These are phyloP conservation scores for Volvariella surrecta DNA, from an alignment of 1,284 basidiomycete species.

Conservation along the genomic window DNA sequence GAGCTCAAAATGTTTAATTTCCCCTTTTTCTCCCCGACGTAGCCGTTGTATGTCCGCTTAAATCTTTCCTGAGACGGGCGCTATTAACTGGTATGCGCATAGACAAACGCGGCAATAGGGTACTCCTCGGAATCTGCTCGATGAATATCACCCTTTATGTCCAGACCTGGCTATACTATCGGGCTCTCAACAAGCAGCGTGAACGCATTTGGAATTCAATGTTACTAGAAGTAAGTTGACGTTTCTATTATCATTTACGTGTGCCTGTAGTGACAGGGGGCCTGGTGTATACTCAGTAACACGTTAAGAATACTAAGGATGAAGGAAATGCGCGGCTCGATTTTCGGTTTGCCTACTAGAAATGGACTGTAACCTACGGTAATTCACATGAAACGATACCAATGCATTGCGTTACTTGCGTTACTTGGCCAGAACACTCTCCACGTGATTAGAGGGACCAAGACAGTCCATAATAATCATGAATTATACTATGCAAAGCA, in stretches of 20 bases:
- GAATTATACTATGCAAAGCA: not conserved
- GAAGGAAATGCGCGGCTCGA: constrained; percentile 48
- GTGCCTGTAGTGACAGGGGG: no score
- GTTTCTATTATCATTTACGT: not conserved
- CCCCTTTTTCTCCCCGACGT: not conserved
- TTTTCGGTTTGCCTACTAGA: constrained; percentile 50
- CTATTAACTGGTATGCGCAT: not conserved
- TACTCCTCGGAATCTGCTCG: constrained; percentile 31
- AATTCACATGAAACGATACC: not conserved
- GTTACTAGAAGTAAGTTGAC: not conserved
- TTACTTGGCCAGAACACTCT: no score
- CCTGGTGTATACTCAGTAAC: constrained; percentile 31
- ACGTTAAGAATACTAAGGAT: constrained; percentile 47
- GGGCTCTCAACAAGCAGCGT: constrained; percentile 38
- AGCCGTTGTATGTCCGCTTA: not conserved
- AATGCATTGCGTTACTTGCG: no score
- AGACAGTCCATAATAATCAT: no score
- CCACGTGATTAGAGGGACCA: no score
- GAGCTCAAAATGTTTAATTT: constrained; percentile 21
- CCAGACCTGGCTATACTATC: constrained; percentile 47
- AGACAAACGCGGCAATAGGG: constrained; percentile 40
- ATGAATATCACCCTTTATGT: constrained; percentile 46
- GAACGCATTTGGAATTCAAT: constrained; percentile 40
- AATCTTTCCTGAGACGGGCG: not conserved
- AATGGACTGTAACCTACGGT: not conserved